phyloP scores from a whole-genome alignment of 176 grass and related monocot genomes.

The Rhynchospora breviuscula region DNA sequence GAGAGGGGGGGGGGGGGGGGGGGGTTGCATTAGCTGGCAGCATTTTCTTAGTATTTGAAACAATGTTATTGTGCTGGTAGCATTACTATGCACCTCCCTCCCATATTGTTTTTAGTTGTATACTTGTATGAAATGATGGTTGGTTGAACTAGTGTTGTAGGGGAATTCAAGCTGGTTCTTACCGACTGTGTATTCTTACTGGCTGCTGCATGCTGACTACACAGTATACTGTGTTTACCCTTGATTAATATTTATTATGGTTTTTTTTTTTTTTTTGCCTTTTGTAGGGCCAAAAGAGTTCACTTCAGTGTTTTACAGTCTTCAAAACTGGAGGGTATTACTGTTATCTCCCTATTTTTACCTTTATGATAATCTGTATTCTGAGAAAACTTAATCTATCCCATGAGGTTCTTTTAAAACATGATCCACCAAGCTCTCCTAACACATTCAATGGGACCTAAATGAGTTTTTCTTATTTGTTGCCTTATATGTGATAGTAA shows the following conservation, averaged over 20 bases:
- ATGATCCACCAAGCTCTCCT: neutral
- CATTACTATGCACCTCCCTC: neutral
- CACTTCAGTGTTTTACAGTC: constrained; percentile 79
- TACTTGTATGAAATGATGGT: neutral
- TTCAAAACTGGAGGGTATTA: constrained; percentile 94
- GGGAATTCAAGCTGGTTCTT: neutral
- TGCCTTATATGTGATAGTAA: neutral
- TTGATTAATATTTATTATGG: neutral
- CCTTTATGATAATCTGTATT: neutral
- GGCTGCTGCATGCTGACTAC: neutral
- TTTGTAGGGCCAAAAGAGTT: constrained; percentile 87
- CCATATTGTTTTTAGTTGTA: neutral
- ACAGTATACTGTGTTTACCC: neutral
- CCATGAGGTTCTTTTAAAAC: neutral
- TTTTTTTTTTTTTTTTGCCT: neutral
- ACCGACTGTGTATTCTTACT: neutral
- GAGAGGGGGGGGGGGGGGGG: neutral
- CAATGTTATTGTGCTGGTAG: neutral
- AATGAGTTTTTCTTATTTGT: neutral
- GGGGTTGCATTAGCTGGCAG: neutral
- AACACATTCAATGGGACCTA: neutral
- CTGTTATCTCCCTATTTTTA: neutral
- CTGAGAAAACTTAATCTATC: neutral
- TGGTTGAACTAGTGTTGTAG: neutral
- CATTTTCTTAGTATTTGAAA: neutral